phyloP scores from a whole-genome alignment of 495 filamentous ascomycete species.

The Baudoinia panamericana region DNA sequence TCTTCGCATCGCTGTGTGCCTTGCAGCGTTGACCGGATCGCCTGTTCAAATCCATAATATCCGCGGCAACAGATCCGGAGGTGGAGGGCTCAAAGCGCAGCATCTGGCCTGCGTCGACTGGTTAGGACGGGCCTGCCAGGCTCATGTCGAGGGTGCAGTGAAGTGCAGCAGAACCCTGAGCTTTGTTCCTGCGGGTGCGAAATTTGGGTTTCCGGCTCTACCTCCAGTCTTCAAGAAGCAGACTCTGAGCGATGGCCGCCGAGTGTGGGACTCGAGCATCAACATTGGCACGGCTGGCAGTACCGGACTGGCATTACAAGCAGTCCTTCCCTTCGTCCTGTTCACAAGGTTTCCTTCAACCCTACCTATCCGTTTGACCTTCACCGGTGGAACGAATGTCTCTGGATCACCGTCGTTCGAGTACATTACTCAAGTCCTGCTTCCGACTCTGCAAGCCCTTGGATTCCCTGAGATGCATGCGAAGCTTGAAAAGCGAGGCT shows the following conservation, averaged over 20 bases:
- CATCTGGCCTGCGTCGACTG: constrained; percentile 57
- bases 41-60: constrained; percentile 57
- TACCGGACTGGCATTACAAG: constrained; percentile 65
- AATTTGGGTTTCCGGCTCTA: too few relatives aligned
- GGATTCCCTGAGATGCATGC: constrained; percentile 47
- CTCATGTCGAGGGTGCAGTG: constrained; percentile 40
- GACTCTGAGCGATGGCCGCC: not conserved
- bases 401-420: constrained; percentile 60
- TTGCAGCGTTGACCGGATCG: constrained; percentile 52
- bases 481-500: constrained; percentile 48
- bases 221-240: constrained; percentile 1
- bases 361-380: constrained; percentile 35
- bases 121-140: constrained; percentile 50
- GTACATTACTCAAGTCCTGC: constrained; percentile 61
- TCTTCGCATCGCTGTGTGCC: constrained; percentile 53
- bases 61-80: constrained; percentile 49
- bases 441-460: constrained; percentile 51
- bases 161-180: constrained; percentile 30
- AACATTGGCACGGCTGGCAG: constrained; percentile 28
- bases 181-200: constrained; percentile 28
- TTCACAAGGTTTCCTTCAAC: constrained; percentile 30
- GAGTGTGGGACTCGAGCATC: constrained; percentile 6
- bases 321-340: constrained; percentile 65
- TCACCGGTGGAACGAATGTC: constrained; percentile 69
- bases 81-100: constrained; percentile 57